Conservation (phyloP, 345 rosid genomes). For the Nasturtium officinale region DNA sequence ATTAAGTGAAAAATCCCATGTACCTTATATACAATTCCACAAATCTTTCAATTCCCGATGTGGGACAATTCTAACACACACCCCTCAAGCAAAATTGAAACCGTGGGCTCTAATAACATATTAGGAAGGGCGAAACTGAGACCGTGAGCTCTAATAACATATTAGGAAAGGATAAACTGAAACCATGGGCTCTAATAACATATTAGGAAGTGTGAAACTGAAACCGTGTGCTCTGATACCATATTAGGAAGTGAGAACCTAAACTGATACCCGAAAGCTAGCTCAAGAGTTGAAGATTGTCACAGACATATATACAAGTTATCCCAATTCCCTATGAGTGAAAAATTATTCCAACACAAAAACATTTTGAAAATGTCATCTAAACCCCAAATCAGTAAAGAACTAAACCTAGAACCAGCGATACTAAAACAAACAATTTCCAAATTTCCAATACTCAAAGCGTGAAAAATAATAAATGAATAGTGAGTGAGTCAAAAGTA, state of each 20-base stretch:
- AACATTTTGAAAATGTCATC: slow-evolving; percentile 1
- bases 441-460: slow-evolving; percentile 6
- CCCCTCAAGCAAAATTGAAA: neutral
- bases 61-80: neutral
- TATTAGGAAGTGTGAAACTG: neutral
- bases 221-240: neutral
- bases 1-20: no score
- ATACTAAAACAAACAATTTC: neutral
- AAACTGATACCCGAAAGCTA: neutral
- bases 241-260: neutral
- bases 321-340: neutral
- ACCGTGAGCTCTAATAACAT: no score
- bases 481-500: slow-evolving; percentile 15
- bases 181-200: neutral
- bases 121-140: neutral
- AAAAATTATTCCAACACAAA: neutral
- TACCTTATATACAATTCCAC: neutral
- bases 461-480: neutral
- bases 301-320: neutral
- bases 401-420: slow-evolving; percentile 10
- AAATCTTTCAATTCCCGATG: neutral
- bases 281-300: no score
- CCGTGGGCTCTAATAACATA: neutral
- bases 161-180: no score
- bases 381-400: neutral